Evolutionary conservation across 768 basidiomycete species (phyloP), one percentile per base, ranked within the genome.

Genomic region (Leccinellum albellum): DNA sequence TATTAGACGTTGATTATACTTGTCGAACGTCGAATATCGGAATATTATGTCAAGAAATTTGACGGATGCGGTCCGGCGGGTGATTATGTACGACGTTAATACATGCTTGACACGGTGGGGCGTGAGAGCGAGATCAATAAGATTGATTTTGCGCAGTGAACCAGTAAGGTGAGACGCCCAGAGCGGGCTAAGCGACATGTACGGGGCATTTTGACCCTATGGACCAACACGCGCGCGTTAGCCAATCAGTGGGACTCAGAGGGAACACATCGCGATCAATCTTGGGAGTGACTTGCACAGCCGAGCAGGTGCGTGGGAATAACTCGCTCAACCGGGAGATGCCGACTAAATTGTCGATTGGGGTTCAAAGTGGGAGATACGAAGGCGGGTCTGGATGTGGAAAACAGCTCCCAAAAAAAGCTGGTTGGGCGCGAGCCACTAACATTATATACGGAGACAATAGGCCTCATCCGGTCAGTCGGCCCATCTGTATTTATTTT

Each of bases 271-370:
- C 60, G 59, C 51, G 65, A 69, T 65, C 63, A 58, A 63, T 62
- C 59, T 64, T 53, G 50, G 37, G 50, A 53, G 63, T 55, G 53
- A 62, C 57, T 48, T 42, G 61, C 64, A 70, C 63, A 67, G 68
- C 68, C 68, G 58, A 42, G 20, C 20, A 20, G 40, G 51, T 45
- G 52, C 70, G 70, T 72, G 69, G 54, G 69, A 72, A 55, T 28
- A 29, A n/a, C 1, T 26, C 2, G 10, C 1, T 29, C 37, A 50
- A 44, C 23, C 69, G 69, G 69, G 10, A 37, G 2, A 52, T 58
- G 50, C 69, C 69, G 69, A 72, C 37, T 72, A 64, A 73, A 73
- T 69, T 49, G 61, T 13, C 12, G 6, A 59, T 57, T 46, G 45
- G 61, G 46, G 24, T 44, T 47, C 29, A 56, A 24, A 59, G 64